These are phyloP conservation scores for Scedosporium dehoogii DNA, from an alignment of 2,329 filamentous ascomycete species.

Conservation along the genomic window DNA sequence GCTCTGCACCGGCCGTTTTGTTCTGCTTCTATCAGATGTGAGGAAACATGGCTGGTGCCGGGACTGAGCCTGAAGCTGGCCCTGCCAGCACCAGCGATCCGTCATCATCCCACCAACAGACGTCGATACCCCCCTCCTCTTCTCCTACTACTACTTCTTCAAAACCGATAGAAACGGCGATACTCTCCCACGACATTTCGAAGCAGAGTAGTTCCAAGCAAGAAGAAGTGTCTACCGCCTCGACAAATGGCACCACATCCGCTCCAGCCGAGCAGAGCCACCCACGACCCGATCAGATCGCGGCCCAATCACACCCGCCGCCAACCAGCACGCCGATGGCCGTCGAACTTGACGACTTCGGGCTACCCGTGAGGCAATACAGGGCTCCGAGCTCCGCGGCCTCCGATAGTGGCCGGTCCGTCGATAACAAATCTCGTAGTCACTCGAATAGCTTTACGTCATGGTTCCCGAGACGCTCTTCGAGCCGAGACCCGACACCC, in stretches of 20 bases:
- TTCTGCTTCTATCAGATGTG: not conserved
- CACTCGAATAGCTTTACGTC: not conserved
- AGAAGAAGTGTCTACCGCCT: not conserved
- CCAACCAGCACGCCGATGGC: not conserved
- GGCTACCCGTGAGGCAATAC: slow-evolving; percentile 6
- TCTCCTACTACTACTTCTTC: not conserved
- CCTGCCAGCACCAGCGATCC: slow-evolving; percentile 2
- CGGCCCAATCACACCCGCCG: not conserved
- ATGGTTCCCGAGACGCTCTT: slow-evolving; percentile 1
- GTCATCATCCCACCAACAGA: not conserved
- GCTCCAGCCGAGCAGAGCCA: not conserved
- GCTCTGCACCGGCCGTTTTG: not conserved
- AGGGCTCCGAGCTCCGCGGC: not conserved
- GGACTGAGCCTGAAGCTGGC: slow-evolving; percentile 1
- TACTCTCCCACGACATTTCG: not conserved
- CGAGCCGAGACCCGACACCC: not conserved
- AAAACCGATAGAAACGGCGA: not conserved
- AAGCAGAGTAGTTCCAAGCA: not conserved
- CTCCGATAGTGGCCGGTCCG: not conserved
- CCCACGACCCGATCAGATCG: not conserved
- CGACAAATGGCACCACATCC: slow-evolving; percentile 1
- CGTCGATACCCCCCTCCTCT: not conserved
- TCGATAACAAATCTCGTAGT: not conserved
- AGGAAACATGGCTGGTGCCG: slow-evolving; percentile 6
- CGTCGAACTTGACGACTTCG: slow-evolving; percentile 3